Evolutionary conservation across 2,329 filamentous ascomycete species (phyloP), one percentile per base, ranked within the genome.

Genomic region (Colletotrichum scovillei): DNA sequence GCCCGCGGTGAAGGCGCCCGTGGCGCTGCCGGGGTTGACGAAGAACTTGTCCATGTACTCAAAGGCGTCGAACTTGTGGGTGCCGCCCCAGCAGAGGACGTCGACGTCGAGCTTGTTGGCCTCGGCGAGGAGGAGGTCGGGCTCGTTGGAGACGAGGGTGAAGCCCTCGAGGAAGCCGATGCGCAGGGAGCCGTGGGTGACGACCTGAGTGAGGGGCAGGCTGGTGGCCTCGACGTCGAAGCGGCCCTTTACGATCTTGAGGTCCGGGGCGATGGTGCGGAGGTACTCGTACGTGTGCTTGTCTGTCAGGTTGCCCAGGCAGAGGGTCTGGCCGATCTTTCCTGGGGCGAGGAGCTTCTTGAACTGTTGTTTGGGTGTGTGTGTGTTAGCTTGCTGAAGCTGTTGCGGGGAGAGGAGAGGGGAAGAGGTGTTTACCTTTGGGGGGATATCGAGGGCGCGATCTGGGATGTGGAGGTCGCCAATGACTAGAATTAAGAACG

Each of bases 381-480:
- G 19, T 49, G 52, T 56, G 60, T 65, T 72, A 56, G 69, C 74
- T 63, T 65, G 67, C 68, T 60, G 38, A 59, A 63, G 32, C n/a
- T 71, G 67, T 63, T 58, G 71, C 28, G 24, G 22, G 22, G 49
- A 16, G 14, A 30, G 52, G 22, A 9, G 32, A 72, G 56, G 24
- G 65, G 68, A 64, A 62, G 42, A 42, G 53, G 46, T 42, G 52
- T 76, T 77, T 88, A 95, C 95, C 92, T 97, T 97, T 83, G 93
- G 89, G 73, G 95, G 95, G 79, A 98, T 95, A 83, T 97, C 95
- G 76, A 97, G 92, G 78, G 95, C 95, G 82, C 95, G 90, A 84
- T 98, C 95, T 79, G 95, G 95, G 84, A 98, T 97, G 86, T 97
- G 95, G 67, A 98, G 91, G 86, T 98, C 95, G 82, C 95, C 95